Base-by-base conservation (phyloP, 116 monocot genomes). In the Posidonia oceanica region DNA sequence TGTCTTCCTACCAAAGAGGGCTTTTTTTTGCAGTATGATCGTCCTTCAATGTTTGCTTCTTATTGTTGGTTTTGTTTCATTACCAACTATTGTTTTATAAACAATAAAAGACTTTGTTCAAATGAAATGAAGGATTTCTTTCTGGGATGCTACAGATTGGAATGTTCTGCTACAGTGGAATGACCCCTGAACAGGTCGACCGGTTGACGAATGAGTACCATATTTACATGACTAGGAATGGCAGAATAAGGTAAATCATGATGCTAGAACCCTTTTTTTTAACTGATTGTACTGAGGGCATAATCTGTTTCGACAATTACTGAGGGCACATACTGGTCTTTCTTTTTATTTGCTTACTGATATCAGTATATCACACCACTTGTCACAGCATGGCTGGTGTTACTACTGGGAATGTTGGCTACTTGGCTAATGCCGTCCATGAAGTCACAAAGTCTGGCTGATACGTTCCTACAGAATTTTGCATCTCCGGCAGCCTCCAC, bases 81-180 rank as follows among this genome's bases (percentile, higher is more conserved):
- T 29, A 29, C 29, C 1, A 29, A 29, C 1, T 29, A 29, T 29
- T 7, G 7, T 48, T 12, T 48, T 12, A 48, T 48, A 48, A 48
- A 48, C 48, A 48, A 48, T 7, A 7, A 48, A 48, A 48, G 12
- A 48, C 48, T 10, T 48, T 7, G 12, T 12, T 48, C 7, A 2
- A 48, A 12, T 10, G 48, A 12, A 48, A 48, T 48, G 48, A 48
- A 48, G 48, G 48, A 10, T 48, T 48, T 48, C 48, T 48, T 48
- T 48, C 3, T 48, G 48, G 7, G 5, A 48, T 48, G 48, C 7
- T 64, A 42, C 84, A 98, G 98, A 98, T 98, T 71, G 98, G 98
- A 20, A 98, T 98, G 98, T 98, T 98, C 67, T 98, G 98, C 82
- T 98, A 81, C 76, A 98, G 97, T 75, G 97, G 97, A 40, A 71